phyloP scores from a whole-genome alignment of 495 filamentous ascomycete species.

The Penicillium odoratum region DNA sequence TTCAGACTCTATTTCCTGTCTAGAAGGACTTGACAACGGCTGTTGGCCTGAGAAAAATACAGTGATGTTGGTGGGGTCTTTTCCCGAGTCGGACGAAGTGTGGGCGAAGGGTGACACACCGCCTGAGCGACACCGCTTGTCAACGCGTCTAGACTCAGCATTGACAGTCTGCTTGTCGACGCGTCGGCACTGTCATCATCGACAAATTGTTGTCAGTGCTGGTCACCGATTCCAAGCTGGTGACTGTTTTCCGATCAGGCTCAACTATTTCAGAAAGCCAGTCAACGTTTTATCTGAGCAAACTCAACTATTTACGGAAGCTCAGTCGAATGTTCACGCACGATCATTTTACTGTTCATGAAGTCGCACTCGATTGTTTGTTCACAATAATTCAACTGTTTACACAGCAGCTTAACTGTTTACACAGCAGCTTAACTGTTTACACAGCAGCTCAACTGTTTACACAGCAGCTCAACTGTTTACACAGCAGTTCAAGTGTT shows the following conservation, averaged over 20 bases:
- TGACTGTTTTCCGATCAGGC: background rate
- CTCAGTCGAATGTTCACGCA: background rate
- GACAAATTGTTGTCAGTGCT: background rate
- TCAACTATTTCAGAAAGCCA: background rate
- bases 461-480: no score
- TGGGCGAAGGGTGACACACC: slow-evolving; percentile 3
- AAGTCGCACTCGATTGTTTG: no score
- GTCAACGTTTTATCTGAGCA: background rate
- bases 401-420: no score
- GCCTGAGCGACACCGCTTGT: background rate
- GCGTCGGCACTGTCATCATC: slow-evolving; percentile 1
- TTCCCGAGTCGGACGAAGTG: no score
- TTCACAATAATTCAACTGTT: no score
- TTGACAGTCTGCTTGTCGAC: slow-evolving; percentile 3
- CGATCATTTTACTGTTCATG: no score
- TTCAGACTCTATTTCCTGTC: background rate
- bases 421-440: no score
- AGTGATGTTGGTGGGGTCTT: slow-evolving; percentile 2
- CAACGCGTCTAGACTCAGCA: slow-evolving; percentile 1
- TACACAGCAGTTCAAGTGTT: no score
- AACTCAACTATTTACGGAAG: background rate
- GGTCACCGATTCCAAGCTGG: background rate
- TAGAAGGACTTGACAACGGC: slow-evolving; percentile 3
- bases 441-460: background rate
- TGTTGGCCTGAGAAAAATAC: slow-evolving; percentile 3